These are phyloP conservation scores for Protea cynaroides DNA, from an alignment of 164 flowering plant genomes.

Conservation along the genomic window DNA sequence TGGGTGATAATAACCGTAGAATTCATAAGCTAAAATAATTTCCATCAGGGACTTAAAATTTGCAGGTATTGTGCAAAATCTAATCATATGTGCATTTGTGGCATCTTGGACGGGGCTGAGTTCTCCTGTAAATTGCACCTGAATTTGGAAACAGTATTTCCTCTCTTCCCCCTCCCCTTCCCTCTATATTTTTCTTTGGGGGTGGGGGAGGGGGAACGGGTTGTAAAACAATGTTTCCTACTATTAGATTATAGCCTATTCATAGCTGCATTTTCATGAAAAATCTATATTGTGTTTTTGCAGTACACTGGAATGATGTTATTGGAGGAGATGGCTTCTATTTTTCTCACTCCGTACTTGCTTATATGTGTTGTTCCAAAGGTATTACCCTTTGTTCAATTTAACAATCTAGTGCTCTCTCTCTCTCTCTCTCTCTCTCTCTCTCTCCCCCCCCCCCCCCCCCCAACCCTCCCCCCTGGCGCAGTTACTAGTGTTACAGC, in stretches of 20 bases:
- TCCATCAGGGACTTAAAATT: too few relatives aligned
- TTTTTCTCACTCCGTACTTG: conserved; percentile 65
- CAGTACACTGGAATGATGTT: conserved; percentile 83
- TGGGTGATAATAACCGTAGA: too few relatives aligned
- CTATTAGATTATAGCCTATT: neutral
- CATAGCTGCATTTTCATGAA: neutral
- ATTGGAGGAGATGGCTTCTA: conserved; percentile 80
- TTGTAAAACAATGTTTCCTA: neutral
- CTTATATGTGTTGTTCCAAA: conserved; percentile 66
- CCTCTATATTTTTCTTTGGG: neutral
- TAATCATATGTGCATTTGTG: too few relatives aligned
- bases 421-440: too few relatives aligned
- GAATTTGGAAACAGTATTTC: too few relatives aligned
- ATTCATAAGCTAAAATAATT: too few relatives aligned
- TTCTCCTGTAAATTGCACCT: too few relatives aligned
- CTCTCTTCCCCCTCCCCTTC: neutral
- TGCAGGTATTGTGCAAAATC: too few relatives aligned
- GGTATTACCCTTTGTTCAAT: conserved; percentile 25
- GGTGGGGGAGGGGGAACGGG: neutral
- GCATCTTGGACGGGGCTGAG: too few relatives aligned
- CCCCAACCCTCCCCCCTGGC: too few relatives aligned
- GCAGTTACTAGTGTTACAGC: neutral
- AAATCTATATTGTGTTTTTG: conserved; percentile 9
- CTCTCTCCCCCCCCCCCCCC: too few relatives aligned
- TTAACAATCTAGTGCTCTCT: neutral